Conservation (phyloP, 2,329 filamentous ascomycete genomes). For the Meredithiella fracta region DNA sequence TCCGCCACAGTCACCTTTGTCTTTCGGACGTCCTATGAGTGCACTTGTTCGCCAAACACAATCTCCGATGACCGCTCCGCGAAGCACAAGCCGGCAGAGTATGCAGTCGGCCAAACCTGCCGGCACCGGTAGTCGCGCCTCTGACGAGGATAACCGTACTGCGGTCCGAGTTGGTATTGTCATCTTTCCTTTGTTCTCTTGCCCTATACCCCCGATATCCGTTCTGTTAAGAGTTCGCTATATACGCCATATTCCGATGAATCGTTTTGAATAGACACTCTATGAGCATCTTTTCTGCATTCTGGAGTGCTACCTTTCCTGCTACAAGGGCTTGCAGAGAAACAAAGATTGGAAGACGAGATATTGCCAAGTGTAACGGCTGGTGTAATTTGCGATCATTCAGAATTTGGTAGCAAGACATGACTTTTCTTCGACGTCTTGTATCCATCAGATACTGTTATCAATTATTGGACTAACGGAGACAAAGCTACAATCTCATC, state of each 20-base stretch:
- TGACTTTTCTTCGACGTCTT: not conserved
- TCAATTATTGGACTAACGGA: not conserved
- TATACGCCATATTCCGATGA: too few species aligned
- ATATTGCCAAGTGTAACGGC: not conserved
- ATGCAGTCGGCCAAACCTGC: slow-evolving; percentile 55
- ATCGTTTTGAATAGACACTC: too few species aligned
- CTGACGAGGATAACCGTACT: slow-evolving; percentile 78
- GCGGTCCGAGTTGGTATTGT: slow-evolving; percentile 94
- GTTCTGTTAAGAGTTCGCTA: too few species aligned
- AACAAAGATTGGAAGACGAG: too few species aligned
- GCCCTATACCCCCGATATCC: too few species aligned
- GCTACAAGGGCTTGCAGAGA: too few species aligned
- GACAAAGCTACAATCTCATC: not conserved
- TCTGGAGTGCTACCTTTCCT: too few species aligned
- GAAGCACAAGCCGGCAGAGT: slow-evolving; percentile 76
- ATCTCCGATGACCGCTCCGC: slow-evolving; percentile 26
- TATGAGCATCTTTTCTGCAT: too few species aligned
- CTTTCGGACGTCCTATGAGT: slow-evolving; percentile 59
- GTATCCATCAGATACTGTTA: not conserved
- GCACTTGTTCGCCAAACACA: slow-evolving; percentile 51
- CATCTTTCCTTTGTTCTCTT: too few species aligned
- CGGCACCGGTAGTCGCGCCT: slow-evolving; percentile 61
- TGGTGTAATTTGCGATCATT: not conserved
- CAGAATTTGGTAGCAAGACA: not conserved
- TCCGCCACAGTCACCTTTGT: slow-evolving; percentile 49